phyloP scores from a whole-genome alignment of 164 flowering plant genomes.

The Echeveria elegans region DNA sequence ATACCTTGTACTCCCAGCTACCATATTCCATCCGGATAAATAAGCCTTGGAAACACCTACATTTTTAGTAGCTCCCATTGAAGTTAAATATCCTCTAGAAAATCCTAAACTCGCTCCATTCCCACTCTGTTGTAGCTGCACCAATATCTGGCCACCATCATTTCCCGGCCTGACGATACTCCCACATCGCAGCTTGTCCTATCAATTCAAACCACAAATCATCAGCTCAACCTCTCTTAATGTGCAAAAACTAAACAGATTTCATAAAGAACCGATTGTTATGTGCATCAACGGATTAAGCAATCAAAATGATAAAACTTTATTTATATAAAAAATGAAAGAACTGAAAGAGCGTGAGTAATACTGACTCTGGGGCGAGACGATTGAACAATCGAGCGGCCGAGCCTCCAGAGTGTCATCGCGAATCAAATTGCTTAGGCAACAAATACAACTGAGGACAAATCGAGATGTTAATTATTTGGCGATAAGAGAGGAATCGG shows the following conservation, averaged over 20 bases:
- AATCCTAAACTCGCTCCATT: slow-evolving; percentile 29
- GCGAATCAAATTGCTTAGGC: not conserved
- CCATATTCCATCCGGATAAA: slow-evolving; percentile 29
- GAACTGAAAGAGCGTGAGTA: not conserved
- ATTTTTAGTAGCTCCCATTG: slow-evolving; percentile 29
- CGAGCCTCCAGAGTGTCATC: slow-evolving; percentile 5
- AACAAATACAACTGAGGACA: not conserved
- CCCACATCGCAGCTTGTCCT: not conserved
- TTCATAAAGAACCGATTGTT: too few species aligned
- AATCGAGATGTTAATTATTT: too few species aligned
- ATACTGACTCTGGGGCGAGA: not conserved
- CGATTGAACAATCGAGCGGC: not conserved
- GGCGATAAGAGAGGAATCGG: not conserved
- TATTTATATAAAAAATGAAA: not conserved
- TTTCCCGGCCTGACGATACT: not conserved
- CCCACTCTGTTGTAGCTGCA: too few species aligned
- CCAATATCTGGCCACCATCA: not conserved
- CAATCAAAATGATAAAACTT: too few species aligned
- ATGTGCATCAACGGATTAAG: too few species aligned
- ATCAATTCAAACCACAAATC: not conserved
- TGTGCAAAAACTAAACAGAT: not conserved
- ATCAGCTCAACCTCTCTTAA: not conserved
- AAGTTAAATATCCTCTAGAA: slow-evolving; percentile 46
- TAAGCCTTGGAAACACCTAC: slow-evolving; percentile 10
- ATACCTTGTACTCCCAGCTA: slow-evolving; percentile 36